Percentiles rank a stretch among this genome's conserved stretches.
Conservation (phyloP, 305 asterid species). For the Rubia peregrina region DNA sequence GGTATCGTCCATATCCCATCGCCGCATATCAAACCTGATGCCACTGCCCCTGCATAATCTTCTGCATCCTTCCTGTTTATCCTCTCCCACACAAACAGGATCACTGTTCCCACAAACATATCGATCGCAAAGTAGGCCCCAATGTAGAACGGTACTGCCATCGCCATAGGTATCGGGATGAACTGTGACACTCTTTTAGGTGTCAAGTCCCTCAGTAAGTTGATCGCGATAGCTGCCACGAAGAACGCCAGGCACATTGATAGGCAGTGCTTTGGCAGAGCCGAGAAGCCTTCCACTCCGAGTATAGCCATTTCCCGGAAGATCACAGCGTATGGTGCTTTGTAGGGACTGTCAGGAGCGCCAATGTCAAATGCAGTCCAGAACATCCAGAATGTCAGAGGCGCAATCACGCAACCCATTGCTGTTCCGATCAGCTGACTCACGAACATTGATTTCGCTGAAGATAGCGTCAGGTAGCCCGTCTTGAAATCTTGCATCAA, state of each 20-base stretch:
- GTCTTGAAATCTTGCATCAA: constrained; percentile 94
- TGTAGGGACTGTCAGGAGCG: constrained; percentile 83
- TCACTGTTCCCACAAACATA: constrained; percentile 91
- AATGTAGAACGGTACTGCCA: constrained; percentile 90
- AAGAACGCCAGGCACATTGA: constrained; percentile 70
- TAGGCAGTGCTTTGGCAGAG: constrained; percentile 85
- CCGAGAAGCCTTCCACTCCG: constrained; percentile 90
- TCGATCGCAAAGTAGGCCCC: constrained; percentile 97
- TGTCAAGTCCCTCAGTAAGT: constrained; percentile 58
- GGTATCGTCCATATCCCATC: constrained; percentile 97
- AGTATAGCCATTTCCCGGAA: constrained; percentile 90
- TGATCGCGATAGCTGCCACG: constrained; percentile 59
- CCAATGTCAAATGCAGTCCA: constrained; percentile 94
- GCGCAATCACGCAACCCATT: constrained; percentile 92
- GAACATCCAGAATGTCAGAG: constrained; percentile 88
- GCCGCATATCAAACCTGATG: constrained; percentile 89
- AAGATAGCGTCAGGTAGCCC: constrained; percentile 77
- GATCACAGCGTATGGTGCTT: constrained; percentile 91
- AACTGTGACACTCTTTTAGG: constrained; percentile 52
- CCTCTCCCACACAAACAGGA: constrained; percentile 77
- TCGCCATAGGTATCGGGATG: constrained; percentile 94
- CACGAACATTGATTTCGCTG: constrained; percentile 90
- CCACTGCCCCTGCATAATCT: constrained; percentile 83
- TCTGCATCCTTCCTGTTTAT: constrained; percentile 64
- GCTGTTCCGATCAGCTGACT: constrained; percentile 90